phyloP scores from a whole-genome alignment of 1,284 basidiomycete species.

The Phellopilus nigrolimitatus region DNA sequence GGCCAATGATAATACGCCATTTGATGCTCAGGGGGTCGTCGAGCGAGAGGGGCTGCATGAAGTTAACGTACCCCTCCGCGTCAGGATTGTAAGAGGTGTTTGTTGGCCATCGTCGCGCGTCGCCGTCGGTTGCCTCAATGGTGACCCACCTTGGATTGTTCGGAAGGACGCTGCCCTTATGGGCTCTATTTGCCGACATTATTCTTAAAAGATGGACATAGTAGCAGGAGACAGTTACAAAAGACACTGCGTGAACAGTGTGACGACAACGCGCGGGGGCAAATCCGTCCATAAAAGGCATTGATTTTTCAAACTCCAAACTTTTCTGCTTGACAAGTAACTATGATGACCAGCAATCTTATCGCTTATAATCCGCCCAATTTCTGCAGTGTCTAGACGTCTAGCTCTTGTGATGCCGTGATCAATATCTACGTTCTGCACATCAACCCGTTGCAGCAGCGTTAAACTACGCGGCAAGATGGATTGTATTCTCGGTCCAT shows the following conservation, averaged over 20 bases:
- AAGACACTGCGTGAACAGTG: background rate
- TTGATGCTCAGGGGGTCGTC: slow-evolving; percentile 47
- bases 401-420: slow-evolving; percentile 35
- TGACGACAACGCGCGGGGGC: background rate
- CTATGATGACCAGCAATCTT: background rate
- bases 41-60: slow-evolving; percentile 46
- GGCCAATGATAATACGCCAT: slow-evolving; percentile 58
- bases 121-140: slow-evolving; percentile 59
- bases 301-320: background rate
- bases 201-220: background rate
- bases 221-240: slow-evolving; percentile 10
- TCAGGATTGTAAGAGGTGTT: slow-evolving; percentile 52
- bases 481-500: slow-evolving; percentile 28
- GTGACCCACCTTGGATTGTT: slow-evolving; percentile 49
- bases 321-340: background rate
- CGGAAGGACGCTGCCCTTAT: slow-evolving; percentile 35
- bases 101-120: slow-evolving; percentile 45
- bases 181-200: background rate
- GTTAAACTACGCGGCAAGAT: slow-evolving; percentile 70
- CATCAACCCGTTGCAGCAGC: slow-evolving; percentile 38
- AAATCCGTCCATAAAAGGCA: background rate
- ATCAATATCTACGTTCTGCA: slow-evolving; percentile 60
- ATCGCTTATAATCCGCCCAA: background rate
- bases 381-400: slow-evolving; percentile 1
- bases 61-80: slow-evolving; percentile 62